phyloP scores from a whole-genome alignment of 1,284 basidiomycete species.

The Chondrostereum purpureum region DNA sequence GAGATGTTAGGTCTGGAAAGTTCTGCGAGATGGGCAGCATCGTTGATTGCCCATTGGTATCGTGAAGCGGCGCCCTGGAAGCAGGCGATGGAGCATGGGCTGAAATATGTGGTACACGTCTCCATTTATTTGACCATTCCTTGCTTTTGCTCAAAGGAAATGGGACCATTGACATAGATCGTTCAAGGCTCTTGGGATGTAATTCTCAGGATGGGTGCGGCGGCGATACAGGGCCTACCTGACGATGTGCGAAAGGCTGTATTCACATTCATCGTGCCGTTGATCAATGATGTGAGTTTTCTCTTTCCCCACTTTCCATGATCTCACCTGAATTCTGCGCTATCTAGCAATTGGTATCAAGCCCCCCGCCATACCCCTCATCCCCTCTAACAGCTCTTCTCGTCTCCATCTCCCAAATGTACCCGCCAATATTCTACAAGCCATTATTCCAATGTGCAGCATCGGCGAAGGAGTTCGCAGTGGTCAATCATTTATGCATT shows the following conservation, averaged over 20 bases:
- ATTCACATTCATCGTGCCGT: constrained; percentile 36
- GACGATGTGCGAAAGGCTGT: constrained; percentile 36
- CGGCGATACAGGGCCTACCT: constrained; percentile 35
- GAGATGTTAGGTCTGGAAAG: constrained; percentile 33
- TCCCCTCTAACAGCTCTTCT: constrained; percentile 41
- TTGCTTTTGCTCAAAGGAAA: constrained; percentile 3
- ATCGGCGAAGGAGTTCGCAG: constrained; percentile 49
- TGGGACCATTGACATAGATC: constrained; percentile 32
- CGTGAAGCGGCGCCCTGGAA: constrained; percentile 34
- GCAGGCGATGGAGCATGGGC: constrained; percentile 30
- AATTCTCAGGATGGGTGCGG: constrained; percentile 32
- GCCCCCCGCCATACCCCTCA: constrained; percentile 22
- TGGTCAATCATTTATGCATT: constrained; percentile 52
- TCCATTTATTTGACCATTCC: constrained; percentile 4
- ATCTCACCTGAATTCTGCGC: neutral
- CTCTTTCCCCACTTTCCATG: neutral
- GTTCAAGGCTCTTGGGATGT: constrained; percentile 34
- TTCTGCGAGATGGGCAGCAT: constrained; percentile 25
- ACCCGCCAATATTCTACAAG: constrained; percentile 70
- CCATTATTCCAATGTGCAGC: constrained; percentile 68
- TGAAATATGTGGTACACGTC: constrained; percentile 35
- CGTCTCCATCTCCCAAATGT: constrained; percentile 39
- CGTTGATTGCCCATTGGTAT: constrained; percentile 37
- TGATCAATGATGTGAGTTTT: constrained; percentile 45
- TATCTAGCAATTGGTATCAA: constrained; percentile 35